Percentiles rank a stretch among this genome's conserved stretches.
Conservation (phyloP, 768 basidiomycete genomes). For the Coprinopsis marcescibilis region DNA sequence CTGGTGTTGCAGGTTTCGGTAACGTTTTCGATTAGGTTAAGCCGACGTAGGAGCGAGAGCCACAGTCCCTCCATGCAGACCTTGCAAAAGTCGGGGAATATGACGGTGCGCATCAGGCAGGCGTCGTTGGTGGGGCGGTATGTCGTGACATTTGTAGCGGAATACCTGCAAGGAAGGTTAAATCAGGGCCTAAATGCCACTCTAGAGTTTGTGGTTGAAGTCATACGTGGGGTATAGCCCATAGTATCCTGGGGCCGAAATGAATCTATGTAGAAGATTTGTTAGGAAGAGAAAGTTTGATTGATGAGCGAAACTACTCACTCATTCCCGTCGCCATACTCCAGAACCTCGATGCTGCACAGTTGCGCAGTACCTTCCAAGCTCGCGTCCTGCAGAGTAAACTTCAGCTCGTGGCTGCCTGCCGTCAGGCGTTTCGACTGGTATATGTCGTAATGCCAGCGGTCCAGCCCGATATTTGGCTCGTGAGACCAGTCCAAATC, state of each 20-base stretch:
- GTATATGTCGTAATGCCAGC: slow-evolving; percentile 71
- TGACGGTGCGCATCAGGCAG: slow-evolving; percentile 76
- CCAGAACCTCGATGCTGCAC: slow-evolving; percentile 71
- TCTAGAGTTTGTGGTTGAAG: background rate
- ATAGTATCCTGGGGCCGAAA: slow-evolving; percentile 50
- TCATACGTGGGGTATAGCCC: slow-evolving; percentile 72
- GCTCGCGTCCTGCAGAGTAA: slow-evolving; percentile 43
- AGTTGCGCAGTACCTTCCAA: slow-evolving; percentile 58
- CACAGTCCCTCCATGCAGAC: slow-evolving; percentile 73
- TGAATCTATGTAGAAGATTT: slow-evolving; percentile 42
- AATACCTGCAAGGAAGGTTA: slow-evolving; percentile 40
- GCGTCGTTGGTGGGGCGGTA: slow-evolving; percentile 82
- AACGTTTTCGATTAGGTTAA: slow-evolving; percentile 58
- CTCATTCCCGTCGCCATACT: slow-evolving; percentile 63
- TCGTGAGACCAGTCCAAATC: slow-evolving; percentile 57
- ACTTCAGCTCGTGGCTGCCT: slow-evolving; percentile 56
- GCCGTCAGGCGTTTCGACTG: slow-evolving; percentile 31
- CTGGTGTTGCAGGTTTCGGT: slow-evolving; percentile 31
- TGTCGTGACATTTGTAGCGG: slow-evolving; percentile 54
- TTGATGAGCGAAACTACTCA: slow-evolving; percentile 25
- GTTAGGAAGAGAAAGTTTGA: background rate
- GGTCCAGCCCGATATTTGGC: slow-evolving; percentile 53
- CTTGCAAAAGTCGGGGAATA: slow-evolving; percentile 66
- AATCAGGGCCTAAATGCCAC: background rate
- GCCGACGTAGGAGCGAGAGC: slow-evolving; percentile 52